Evolutionary conservation across 257 asterid genomes (phyloP).

Genomic region (Rauvolfia tetraphylla): DNA sequence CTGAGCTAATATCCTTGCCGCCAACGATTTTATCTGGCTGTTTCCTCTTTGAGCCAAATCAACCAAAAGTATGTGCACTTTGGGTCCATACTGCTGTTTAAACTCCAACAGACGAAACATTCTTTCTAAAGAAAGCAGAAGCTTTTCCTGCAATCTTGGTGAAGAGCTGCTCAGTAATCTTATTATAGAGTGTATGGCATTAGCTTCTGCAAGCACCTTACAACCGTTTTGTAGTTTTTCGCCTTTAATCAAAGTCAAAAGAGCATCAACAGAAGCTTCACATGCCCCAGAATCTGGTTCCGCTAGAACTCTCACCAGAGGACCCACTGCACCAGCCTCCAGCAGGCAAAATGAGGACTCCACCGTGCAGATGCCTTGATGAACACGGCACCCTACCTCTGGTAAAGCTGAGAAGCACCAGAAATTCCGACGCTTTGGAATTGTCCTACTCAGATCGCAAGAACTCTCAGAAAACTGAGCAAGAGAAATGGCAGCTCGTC

Average conservation of each 20-base stretch:
- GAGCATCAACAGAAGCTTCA: constrained; percentile 65
- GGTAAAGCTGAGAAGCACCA: constrained; percentile 56
- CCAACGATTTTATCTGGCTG: constrained; percentile 41
- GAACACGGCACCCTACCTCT: constrained; percentile 48
- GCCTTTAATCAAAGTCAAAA: constrained; percentile 45
- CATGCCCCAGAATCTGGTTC: constrained; percentile 41
- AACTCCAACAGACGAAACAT: constrained; percentile 46
- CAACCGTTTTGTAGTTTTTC: constrained; percentile 49
- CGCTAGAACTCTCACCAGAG: constrained; percentile 43
- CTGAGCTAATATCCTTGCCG: constrained; percentile 61
- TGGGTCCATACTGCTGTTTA: constrained; percentile 41
- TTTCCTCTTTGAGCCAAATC: constrained; percentile 60
- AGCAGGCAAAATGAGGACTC: constrained; percentile 55
- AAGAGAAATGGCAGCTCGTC: constrained; percentile 45
- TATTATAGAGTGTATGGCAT: constrained; percentile 45
- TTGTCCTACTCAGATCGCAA: constrained; percentile 31
- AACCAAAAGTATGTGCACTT: constrained; percentile 46
- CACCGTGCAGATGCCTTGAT: constrained; percentile 43
- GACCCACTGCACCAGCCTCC: constrained; percentile 48
- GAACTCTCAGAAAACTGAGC: constrained; percentile 53
- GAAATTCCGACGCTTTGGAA: constrained; percentile 35
- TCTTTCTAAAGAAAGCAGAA: constrained; percentile 46
- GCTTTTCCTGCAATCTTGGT: constrained; percentile 51
- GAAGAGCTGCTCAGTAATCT: constrained; percentile 43
- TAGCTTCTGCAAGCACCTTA: constrained; percentile 50